phyloP scores from a whole-genome alignment of 345 rosid genomes.

The Gossypioides kirkii region DNA sequence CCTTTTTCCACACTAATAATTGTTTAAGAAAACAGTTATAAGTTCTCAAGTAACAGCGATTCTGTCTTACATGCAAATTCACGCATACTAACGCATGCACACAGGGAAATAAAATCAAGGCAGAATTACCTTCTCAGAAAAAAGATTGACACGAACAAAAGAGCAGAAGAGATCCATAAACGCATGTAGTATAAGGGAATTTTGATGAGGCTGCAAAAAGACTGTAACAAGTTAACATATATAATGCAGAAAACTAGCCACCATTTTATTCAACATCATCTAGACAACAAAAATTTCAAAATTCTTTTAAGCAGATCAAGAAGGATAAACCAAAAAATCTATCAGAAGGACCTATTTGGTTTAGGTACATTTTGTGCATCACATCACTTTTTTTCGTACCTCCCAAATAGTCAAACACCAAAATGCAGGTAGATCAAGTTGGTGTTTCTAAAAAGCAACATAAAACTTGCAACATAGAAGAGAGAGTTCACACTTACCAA shows the following conservation, averaged over 20 bases:
- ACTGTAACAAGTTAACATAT: slow-evolving; percentile 57
- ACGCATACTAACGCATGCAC: not conserved
- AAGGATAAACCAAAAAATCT: slow-evolving; percentile 6
- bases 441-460: slow-evolving; percentile 6
- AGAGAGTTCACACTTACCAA: slow-evolving; percentile 60
- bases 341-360: slow-evolving; percentile 7
- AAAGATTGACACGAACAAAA: slow-evolving; percentile 87
- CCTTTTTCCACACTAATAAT: not conserved
- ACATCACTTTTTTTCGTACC: not conserved
- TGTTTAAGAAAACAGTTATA: not conserved
- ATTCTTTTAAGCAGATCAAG: not conserved
- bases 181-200: slow-evolving; percentile 90
- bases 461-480: slow-evolving; percentile 19
- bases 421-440: not conserved
- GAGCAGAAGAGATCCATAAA: slow-evolving; percentile 99
- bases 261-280: slow-evolving; percentile 20
- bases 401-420: not conserved
- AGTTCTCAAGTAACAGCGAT: not conserved
- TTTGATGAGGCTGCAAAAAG: slow-evolving; percentile 98
- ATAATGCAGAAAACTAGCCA: slow-evolving; percentile 23
- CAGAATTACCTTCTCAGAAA: slow-evolving; percentile 86
- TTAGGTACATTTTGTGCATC: not conserved
- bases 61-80: not conserved
- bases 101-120: slow-evolving; percentile 3
- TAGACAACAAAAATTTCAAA: slow-evolving; percentile 15